Evolutionary conservation across 768 basidiomycete genomes (phyloP), one percentile per base, ranked within the genome.

Genomic region (Pleurotus sapidus): DNA sequence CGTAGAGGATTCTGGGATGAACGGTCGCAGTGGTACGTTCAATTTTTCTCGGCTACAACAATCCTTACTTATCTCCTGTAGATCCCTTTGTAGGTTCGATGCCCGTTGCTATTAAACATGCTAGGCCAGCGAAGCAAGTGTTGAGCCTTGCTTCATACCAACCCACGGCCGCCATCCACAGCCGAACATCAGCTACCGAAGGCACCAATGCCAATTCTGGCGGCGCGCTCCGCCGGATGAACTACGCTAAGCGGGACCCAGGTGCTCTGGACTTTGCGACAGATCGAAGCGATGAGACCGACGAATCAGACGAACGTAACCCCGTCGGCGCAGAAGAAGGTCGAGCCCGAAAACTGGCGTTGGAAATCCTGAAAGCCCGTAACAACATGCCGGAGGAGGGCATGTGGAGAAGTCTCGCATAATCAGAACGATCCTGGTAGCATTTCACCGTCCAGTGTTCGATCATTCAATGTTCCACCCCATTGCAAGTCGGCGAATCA

Each of bases 351-450:
- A 78, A 77, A 60, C 81, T 76, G 46, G 89, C 90, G 1, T 65
- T 86, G 60, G 84, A 77, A 71, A 93, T 93, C 49, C 72, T 92
- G 50, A 79, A 91, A 66, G 82, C 83, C 18, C 79, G 88, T 49
- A 87, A 82, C 61, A 79, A 82, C 68, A 61, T 91, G 23, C 90
- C 90, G 2, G 80, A 79, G 58, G 80, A 79, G 57, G 86, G 89
- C 38, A 91, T 91, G 89, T 92, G 89, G 89, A 79, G 88, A 64
- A 92, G 90, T 74, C 73, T 92, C 64, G 89, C 85, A 24, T 68
- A 66, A 39, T 69, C 67, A 48, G 17, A 45, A 17, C 42, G 17
- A 23, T 9, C 2, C 14, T 45, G 42, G 42, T 14, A 7, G 15
- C n/a, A 5, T 9, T 14, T 11, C 15, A 17, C 7, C 42, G 9